Evolutionary conservation across 805 yeast genomes (phyloP), one percentile per base, ranked within the genome.

Genomic region (Kodamaea kakaduensis): DNA sequence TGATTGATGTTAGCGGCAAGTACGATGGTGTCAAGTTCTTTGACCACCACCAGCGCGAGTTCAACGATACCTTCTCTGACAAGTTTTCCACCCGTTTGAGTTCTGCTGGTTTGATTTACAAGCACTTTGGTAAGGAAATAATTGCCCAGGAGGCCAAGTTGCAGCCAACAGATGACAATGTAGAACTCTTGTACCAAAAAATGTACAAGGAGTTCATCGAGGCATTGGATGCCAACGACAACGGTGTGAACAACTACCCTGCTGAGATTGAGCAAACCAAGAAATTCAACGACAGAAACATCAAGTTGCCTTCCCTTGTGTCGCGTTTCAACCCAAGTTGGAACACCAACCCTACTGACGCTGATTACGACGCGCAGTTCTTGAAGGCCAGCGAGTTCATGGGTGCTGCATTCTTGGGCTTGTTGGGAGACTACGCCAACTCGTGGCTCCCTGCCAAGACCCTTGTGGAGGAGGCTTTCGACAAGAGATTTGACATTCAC

Each of bases 21-120:
- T 93, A 89, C 59, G 96, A 88, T 55, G 84, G 83, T 9, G 69
- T 67, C 26, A 89, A 89, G 62, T 85, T 71, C 58, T 90, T 86
- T 58, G 98, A 93, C 58, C 98, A 93, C 56, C 98, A 93, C 64
- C 98, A 93, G 67, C 77, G 97, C 44, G 97, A 84, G 13, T 93
- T 93, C 53, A 62, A 64, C 19, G 89, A 83, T 47, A 77, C 83
- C 4, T 90, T 93, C 54, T 75, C 75, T 16, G 69, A 57, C 1
- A 61, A 69, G 6, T 83, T 68, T 54, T 58, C 66, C 41, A 93
- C 97, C 34, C 89, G 87, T 59, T 71, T 93, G 45, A 82, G 95
- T 13, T 84, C 95, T 38, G 98, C 98, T 6, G 98, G 98, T 17
- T 71, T 93, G 42, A 78, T 93, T 13, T 93, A 81, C 69, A 90